A percentile compares a stretch with the other conserved stretches of the same genome.
phyloP scores from a whole-genome alignment of 73 alveolate genomes.

The Loxodes magnus region DNA sequence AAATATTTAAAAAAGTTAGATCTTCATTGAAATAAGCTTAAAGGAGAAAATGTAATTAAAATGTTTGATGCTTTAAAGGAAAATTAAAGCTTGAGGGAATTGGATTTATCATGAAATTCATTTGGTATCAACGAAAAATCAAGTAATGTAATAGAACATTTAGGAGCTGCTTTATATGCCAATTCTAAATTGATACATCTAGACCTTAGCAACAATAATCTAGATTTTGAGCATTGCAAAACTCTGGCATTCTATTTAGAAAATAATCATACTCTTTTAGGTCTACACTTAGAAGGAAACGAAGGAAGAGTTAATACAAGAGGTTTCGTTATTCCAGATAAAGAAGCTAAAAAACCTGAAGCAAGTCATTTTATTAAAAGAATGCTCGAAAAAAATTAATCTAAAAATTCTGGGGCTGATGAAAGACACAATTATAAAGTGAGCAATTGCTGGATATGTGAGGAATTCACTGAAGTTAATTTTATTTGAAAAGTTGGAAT shows the following conservation, averaged over 20 bases:
- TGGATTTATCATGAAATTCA: slow-evolving; percentile 2
- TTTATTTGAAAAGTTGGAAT: background rate
- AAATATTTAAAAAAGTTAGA: slow-evolving; percentile 1
- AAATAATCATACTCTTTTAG: slow-evolving; percentile 57
- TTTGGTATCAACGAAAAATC: background rate
- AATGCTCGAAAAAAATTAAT: background rate
- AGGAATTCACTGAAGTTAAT: background rate
- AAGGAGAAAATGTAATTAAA: slow-evolving; percentile 20
- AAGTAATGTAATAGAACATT: background rate
- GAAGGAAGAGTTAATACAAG: slow-evolving; percentile 56
- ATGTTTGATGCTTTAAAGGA: background rate
- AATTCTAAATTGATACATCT: slow-evolving; percentile 51
- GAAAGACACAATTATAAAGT: background rate
- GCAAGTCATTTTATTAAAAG: background rate
- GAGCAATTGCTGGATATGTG: slow-evolving; percentile 11
- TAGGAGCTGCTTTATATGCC: slow-evolving; percentile 31
- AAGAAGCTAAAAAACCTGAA: background rate
- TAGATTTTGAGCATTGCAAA: slow-evolving; percentile 31
- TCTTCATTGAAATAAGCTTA: slow-evolving; percentile 39
- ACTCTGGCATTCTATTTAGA: slow-evolving; percentile 37
- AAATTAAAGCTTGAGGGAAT: background rate
- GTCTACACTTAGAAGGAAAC: slow-evolving; percentile 76
- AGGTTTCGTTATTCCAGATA: slow-evolving; percentile 45
- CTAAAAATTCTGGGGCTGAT: background rate
- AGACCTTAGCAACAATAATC: slow-evolving; percentile 58